Evolutionary conservation across 371 early-diverging fungal genomes (phyloP).

Genomic region (Mortierella sp.): DNA sequence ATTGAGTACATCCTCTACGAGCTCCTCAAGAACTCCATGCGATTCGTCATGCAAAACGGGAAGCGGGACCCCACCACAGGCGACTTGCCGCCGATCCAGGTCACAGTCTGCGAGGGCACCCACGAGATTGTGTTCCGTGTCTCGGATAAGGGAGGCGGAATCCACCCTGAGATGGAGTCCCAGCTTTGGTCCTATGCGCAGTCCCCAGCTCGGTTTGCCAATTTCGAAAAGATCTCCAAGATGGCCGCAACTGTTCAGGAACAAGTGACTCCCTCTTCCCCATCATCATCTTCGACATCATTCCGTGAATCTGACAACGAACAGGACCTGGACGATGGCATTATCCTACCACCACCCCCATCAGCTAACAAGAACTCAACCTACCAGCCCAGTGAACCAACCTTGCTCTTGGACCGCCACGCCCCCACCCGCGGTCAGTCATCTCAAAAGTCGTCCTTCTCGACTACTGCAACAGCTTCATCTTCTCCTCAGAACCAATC

Average conservation of each 20-base stretch:
- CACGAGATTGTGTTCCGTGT: conserved; percentile 90
- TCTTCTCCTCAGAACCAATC: conserved; percentile 27
- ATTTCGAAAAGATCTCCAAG: conserved; percentile 73
- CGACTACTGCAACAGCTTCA: conserved; percentile 11
- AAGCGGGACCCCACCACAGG: conserved; percentile 20
- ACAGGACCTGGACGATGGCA: conserved; percentile 3
- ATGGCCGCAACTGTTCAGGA: conserved; percentile 75
- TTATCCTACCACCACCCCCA: conserved; percentile 47
- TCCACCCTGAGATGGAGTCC: conserved; percentile 71
- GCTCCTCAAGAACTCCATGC: conserved; percentile 91
- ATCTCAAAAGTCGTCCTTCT: conserved; percentile 6
- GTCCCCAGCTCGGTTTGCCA: conserved; percentile 63
- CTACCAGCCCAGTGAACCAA: conserved; percentile 23
- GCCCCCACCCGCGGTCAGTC: conserved; percentile 20
- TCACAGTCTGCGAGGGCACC: conserved; percentile 85
- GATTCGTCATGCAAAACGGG: conserved; percentile 64
- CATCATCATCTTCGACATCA: neutral
- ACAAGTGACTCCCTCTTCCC: conserved; percentile 40
- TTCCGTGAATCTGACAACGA: neutral
- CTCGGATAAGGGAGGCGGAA: conserved; percentile 94
- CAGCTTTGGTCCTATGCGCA: conserved; percentile 88
- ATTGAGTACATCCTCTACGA: conserved; percentile 96
- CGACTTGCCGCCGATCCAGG: conserved; percentile 77
- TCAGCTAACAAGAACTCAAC: conserved; percentile 20
- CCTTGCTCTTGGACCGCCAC: conserved; percentile 38